Conservation (phyloP, 2,329 filamentous ascomycete species). For the Corynespora cassiicola region DNA sequence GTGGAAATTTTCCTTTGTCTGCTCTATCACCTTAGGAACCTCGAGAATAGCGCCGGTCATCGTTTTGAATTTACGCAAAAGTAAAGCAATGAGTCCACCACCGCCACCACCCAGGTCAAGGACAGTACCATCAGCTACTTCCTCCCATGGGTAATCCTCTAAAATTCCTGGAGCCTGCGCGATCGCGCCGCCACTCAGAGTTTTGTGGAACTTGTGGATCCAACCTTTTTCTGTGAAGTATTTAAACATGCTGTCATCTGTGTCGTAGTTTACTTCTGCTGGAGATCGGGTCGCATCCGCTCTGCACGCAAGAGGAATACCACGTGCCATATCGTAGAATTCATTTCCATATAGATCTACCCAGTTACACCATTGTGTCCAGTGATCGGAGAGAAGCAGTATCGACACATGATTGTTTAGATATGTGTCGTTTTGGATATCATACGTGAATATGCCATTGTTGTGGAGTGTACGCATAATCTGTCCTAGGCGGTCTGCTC, state of each 20-base stretch:
- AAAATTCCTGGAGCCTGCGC: slow-evolving; percentile 50
- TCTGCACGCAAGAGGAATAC: slow-evolving; percentile 42
- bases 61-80: slow-evolving; percentile 37
- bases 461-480: slow-evolving; percentile 40
- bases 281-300: slow-evolving; percentile 30
- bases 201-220: slow-evolving; percentile 43
- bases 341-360: slow-evolving; percentile 52
- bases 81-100: slow-evolving; percentile 44
- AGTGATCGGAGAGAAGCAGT: slow-evolving; percentile 46
- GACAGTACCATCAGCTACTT: slow-evolving; percentile 39
- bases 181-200: slow-evolving; percentile 45
- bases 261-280: slow-evolving; percentile 51
- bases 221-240: slow-evolving; percentile 47
- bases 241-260: slow-evolving; percentile 49
- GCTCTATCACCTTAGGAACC: slow-evolving; percentile 41
- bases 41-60: slow-evolving; percentile 49
- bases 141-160: slow-evolving; percentile 55
- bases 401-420: slow-evolving; percentile 44
- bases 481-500: slow-evolving; percentile 38
- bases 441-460: slow-evolving; percentile 46
- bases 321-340: slow-evolving; percentile 53
- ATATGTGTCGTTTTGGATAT: slow-evolving; percentile 33
- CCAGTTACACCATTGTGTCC: slow-evolving; percentile 56
- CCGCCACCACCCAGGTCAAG: slow-evolving; percentile 52
- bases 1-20: slow-evolving; percentile 31